phyloP scores from a whole-genome alignment of 805 yeast species.

The Saccharomyces eubayanus region DNA sequence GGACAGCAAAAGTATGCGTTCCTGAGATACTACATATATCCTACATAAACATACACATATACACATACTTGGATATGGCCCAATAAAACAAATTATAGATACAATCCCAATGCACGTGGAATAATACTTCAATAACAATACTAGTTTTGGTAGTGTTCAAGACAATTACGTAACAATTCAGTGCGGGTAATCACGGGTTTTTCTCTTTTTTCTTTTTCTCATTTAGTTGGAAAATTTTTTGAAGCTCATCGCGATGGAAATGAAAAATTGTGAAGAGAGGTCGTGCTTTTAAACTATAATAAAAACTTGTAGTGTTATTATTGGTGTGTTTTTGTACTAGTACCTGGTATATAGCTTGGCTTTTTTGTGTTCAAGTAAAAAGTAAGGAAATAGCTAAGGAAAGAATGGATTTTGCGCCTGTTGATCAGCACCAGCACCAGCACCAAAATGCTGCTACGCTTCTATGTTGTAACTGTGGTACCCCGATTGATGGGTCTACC shows the following conservation, averaged over 20 bases:
- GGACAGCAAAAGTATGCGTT: conserved; percentile 12
- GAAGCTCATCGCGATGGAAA: conserved; percentile 16
- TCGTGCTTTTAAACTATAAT: not conserved
- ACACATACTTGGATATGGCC: not conserved
- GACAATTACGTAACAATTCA: not conserved
- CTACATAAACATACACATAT: not conserved
- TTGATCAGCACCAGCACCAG: conserved; percentile 25
- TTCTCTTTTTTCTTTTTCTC: not conserved
- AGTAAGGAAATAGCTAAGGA: not conserved
- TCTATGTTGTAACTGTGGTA: conserved; percentile 96
- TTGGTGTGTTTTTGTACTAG: not conserved
- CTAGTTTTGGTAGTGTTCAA: not conserved
- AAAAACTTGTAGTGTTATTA: no score
- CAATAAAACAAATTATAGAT: not conserved
- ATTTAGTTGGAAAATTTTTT: conserved; percentile 13
- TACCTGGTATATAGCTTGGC: not conserved
- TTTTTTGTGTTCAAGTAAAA: not conserved
- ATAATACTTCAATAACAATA: not conserved
- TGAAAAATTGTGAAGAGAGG: not conserved
- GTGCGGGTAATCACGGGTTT: not conserved
- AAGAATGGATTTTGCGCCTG: conserved; percentile 33
- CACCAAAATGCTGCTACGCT: conserved; percentile 61
- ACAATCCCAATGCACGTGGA: not conserved
- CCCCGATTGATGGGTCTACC: conserved; percentile 91
- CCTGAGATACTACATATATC: not conserved